phyloP scores from a whole-genome alignment of 331 rosid species.

The Erythrophleum ivorense region DNA sequence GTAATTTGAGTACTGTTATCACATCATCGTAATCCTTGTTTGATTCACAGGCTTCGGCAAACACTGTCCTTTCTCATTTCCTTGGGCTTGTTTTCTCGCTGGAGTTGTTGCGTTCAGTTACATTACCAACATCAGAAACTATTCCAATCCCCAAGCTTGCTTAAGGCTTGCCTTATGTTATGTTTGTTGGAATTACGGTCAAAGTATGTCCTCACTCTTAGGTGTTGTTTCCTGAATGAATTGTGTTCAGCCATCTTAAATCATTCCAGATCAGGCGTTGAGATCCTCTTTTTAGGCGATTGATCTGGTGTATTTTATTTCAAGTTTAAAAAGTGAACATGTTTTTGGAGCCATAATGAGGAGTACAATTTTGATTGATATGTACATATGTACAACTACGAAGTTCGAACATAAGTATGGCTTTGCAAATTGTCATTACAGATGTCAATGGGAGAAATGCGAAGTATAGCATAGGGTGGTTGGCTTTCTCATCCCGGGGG shows the following conservation, averaged over 20 bases:
- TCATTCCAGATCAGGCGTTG: conserved; percentile 2
- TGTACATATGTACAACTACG: background rate
- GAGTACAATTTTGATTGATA: background rate
- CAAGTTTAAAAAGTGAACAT: conserved; percentile 2
- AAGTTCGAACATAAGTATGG: background rate
- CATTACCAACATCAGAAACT: conserved; percentile 69
- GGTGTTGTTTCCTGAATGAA: conserved; percentile 37
- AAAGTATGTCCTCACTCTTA: conserved; percentile 18
- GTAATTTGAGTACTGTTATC: background rate
- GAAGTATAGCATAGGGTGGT: background rate
- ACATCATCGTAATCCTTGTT: background rate
- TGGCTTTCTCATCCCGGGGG: background rate
- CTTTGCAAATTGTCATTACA: background rate
- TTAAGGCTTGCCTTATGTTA: conserved; percentile 38
- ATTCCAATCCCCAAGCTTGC: conserved; percentile 68
- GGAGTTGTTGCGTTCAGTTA: conserved; percentile 89
- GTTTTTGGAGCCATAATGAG: conserved; percentile 25
- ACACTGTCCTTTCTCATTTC: conserved; percentile 95
- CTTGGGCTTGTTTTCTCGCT: conserved; percentile 85
- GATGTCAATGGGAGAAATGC: background rate
- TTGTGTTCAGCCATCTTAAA: conserved; percentile 34
- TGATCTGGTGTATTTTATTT: conserved; percentile 23
- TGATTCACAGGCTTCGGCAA: conserved; percentile 85
- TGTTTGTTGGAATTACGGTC: conserved; percentile 23
- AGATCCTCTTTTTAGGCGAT: conserved; percentile 31